Conservation (phyloP, 495 filamentous ascomycete genomes). For the Cairneyella variabilis region DNA sequence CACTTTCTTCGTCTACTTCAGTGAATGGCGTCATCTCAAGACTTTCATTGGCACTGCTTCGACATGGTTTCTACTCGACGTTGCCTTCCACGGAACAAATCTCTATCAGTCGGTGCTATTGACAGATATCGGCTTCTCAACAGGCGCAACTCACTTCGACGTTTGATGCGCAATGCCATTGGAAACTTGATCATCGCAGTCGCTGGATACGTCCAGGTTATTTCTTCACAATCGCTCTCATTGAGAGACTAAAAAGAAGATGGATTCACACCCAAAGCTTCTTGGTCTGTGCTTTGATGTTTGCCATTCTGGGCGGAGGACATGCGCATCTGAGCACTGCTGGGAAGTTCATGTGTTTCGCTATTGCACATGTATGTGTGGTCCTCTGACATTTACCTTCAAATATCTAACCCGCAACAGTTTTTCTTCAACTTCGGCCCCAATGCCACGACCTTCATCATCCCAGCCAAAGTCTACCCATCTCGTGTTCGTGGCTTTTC, state of each 20-base stretch:
- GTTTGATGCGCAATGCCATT: too few species aligned
- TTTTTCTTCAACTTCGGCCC: conserved; percentile 80
- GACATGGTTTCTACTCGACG: conserved; percentile 66
- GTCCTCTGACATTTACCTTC: conserved; percentile 20
- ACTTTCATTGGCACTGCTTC: conserved; percentile 73
- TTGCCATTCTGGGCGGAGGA: conserved; percentile 68
- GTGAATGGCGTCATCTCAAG: conserved; percentile 65
- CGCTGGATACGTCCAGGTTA: too few species aligned
- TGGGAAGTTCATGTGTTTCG: conserved; percentile 62
- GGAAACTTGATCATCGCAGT: too few species aligned
- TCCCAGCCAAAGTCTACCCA: conserved; percentile 84
- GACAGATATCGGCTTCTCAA: conserved; percentile 59
- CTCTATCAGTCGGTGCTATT: conserved; percentile 71
- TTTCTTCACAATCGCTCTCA: conserved; percentile 63
- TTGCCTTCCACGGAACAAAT: conserved; percentile 21
- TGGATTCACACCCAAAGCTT: conserved; percentile 76
- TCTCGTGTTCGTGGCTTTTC: conserved; percentile 78
- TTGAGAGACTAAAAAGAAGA: conserved; percentile 72
- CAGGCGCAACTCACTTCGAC: conserved; percentile 63
- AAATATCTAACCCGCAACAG: conserved; percentile 25
- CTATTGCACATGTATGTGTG: conserved; percentile 54
- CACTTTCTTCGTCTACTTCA: conserved; percentile 61
- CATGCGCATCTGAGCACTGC: conserved; percentile 48
- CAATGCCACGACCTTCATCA: conserved; percentile 84
- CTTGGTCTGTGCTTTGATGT: conserved; percentile 62